Percentiles rank a stretch among this genome's conserved stretches.
Conservation (phyloP, 2,329 filamentous ascomycete genomes). For the Leptodontidium sp. region DNA sequence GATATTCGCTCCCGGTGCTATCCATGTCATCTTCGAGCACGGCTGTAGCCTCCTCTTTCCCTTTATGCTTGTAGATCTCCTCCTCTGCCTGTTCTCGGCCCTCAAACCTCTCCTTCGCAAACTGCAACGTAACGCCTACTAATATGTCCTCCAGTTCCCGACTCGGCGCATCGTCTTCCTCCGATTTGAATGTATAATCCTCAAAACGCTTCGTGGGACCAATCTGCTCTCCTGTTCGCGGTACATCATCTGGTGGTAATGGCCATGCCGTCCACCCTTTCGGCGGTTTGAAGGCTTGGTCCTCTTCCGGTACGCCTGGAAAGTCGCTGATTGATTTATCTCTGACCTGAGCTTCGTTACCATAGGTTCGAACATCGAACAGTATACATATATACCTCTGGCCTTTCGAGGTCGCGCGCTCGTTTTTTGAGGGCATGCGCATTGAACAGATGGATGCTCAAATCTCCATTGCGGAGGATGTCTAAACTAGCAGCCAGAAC, state of each 20-base stretch:
- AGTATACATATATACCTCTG: constrained; percentile 47
- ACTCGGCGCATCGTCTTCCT: constrained; percentile 59
- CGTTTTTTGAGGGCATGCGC: constrained; percentile 71
- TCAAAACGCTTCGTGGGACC: constrained; percentile 57
- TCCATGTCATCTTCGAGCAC: constrained; percentile 29
- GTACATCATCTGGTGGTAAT: constrained; percentile 67
- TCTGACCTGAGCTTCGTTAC: constrained; percentile 6
- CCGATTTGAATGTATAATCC: constrained; percentile 58
- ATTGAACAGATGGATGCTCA: constrained; percentile 82
- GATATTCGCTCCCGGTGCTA: constrained; percentile 8
- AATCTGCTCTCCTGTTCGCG: constrained; percentile 61
- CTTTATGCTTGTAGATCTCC: not conserved
- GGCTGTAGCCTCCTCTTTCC: not conserved
- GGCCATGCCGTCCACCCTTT: constrained; percentile 89
- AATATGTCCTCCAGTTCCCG: constrained; percentile 74
- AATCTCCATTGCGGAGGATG: constrained; percentile 68
- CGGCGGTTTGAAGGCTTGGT: constrained; percentile 57
- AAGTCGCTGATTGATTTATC: constrained; percentile 34
- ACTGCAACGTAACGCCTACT: constrained; percentile 68
- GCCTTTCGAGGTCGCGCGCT: constrained; percentile 44
- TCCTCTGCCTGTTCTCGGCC: constrained; percentile 43
- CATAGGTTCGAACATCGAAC: not conserved
- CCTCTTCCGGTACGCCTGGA: constrained; percentile 28
- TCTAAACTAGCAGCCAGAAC: constrained; percentile 70
- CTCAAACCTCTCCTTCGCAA: constrained; percentile 72